Percentiles rank a stretch among this genome's conserved stretches.
These are phyloP conservation scores for Lachnellula hyalina DNA, from an alignment of 2,329 filamentous ascomycete genomes.

Conservation along the genomic window DNA sequence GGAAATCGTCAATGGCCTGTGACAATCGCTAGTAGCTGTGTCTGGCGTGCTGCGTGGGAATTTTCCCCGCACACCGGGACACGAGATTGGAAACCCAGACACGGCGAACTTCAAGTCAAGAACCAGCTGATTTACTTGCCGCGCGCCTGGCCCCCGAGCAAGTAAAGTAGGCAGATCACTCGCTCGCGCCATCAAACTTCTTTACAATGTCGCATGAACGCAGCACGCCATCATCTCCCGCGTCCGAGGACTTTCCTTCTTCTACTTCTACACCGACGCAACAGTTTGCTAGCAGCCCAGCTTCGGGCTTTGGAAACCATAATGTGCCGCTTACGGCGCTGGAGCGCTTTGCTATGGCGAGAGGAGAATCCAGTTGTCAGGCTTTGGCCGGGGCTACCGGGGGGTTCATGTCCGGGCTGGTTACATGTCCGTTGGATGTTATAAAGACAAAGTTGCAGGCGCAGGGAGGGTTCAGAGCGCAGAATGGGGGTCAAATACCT, in stretches of 20 bases:
- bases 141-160: background rate
- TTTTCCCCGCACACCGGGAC: conserved; percentile 52
- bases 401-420: conserved; percentile 86
- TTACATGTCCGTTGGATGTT: conserved; percentile 95
- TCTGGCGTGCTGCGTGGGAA: conserved; percentile 54
- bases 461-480: conserved; percentile 71
- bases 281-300: conserved; percentile 9
- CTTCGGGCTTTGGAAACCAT: conserved; percentile 10
- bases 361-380: conserved; percentile 65
- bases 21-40: conserved; percentile 47
- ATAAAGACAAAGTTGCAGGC: conserved; percentile 98
- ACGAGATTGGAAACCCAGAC: conserved; percentile 29
- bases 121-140: conserved; percentile 9
- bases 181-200: conserved; percentile 31
- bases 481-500: background rate
- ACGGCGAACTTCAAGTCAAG: conserved; percentile 15
- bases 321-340: conserved; percentile 36
- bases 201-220: conserved; percentile 41
- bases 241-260: conserved; percentile 22
- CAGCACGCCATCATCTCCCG: conserved; percentile 33
- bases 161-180: conserved; percentile 32
- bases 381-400: conserved; percentile 82
- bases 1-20: conserved; percentile 49
- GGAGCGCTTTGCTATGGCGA: conserved; percentile 51
- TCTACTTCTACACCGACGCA: conserved; percentile 16